phyloP scores from a whole-genome alignment of 139 green algal genomes.

The Chlorella sorokiniana region DNA sequence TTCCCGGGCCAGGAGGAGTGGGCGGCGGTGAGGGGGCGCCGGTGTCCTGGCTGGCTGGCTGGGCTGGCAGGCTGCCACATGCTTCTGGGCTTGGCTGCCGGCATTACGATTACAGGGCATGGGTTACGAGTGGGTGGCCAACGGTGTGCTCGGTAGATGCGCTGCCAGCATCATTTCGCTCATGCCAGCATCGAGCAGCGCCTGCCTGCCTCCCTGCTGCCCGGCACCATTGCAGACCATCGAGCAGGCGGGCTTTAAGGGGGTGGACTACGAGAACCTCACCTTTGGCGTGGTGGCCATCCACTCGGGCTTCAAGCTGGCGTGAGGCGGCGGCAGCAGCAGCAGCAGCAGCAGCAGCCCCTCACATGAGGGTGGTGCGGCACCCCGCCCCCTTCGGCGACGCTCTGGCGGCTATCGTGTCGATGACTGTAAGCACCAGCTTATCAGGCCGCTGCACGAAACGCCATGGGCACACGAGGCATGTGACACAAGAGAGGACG shows the following conservation, averaged over 20 bases:
- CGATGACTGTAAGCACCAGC: too few relatives aligned
- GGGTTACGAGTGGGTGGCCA: background rate
- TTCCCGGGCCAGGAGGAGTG: conserved; percentile 89
- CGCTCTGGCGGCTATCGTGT: too few relatives aligned
- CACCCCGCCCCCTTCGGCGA: too few relatives aligned
- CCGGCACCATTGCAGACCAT: conserved; percentile 66
- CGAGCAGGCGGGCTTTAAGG: conserved; percentile 78
- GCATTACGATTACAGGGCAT: background rate
- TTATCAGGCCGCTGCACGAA: too few relatives aligned
- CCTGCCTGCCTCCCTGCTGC: background rate
- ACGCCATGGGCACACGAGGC: too few relatives aligned
- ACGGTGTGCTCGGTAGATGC: background rate
- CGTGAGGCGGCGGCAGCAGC: background rate
- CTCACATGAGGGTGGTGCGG: too few relatives aligned
- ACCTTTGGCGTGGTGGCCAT: conserved; percentile 92
- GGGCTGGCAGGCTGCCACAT: background rate
- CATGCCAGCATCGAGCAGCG: too few relatives aligned
- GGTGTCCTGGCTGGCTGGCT: background rate
- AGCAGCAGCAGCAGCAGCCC: too few relatives aligned
- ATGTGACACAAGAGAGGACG: too few relatives aligned
- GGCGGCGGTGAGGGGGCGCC: conserved; percentile 39
- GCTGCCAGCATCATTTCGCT: background rate
- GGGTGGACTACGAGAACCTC: conserved; percentile 87
- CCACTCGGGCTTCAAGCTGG: conserved; percentile 92
- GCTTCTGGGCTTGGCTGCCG: background rate